Conservation (phyloP, 2,329 filamentous ascomycete genomes). For the Aureobasidium sp. region DNA sequence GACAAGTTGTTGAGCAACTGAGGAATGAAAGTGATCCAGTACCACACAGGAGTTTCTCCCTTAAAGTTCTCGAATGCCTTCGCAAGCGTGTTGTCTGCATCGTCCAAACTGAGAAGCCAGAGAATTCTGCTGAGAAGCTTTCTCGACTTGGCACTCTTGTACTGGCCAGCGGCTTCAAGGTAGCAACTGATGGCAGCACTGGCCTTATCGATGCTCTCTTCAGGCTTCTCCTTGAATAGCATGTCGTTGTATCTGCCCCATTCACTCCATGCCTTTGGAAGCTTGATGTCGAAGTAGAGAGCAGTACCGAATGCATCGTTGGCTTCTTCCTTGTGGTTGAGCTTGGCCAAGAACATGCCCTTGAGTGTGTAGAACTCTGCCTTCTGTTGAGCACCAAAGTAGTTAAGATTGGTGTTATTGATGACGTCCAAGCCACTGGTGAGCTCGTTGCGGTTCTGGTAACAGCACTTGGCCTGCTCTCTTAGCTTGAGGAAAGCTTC, state of each 20-base stretch:
- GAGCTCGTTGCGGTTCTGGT: conserved; percentile 88
- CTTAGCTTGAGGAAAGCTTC: conserved; percentile 96
- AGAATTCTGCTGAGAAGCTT: conserved; percentile 89
- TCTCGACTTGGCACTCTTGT: conserved; percentile 93
- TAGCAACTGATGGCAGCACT: conserved; percentile 94
- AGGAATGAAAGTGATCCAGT: conserved; percentile 99
- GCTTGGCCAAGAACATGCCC: conserved; percentile 97
- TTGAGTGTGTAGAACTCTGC: conserved; percentile 99
- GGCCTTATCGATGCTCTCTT: conserved; percentile 66
- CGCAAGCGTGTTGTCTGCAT: conserved; percentile 73
- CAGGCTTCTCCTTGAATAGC: conserved; percentile 83
- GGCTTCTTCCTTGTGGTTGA: conserved; percentile 82
- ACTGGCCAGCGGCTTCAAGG: conserved; percentile 87
- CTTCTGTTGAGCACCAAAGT: conserved; percentile 93
- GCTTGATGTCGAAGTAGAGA: conserved; percentile 87
- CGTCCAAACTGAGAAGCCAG: conserved; percentile 91
- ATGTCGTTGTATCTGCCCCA: conserved; percentile 98
- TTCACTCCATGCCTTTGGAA: conserved; percentile 97
- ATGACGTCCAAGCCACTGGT: conserved; percentile 94
- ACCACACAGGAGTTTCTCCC: conserved; percentile 96
- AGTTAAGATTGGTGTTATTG: conserved; percentile 98
- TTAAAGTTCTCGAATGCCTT: conserved; percentile 92
- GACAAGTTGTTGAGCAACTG: conserved; percentile 87
- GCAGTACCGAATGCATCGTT: conserved; percentile 93
- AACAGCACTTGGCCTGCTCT: conserved; percentile 99